Percentiles rank a stretch among this genome's conserved stretches.
phyloP scores from a whole-genome alignment of 495 filamentous ascomycete genomes.

The Penicillium nucicola region DNA sequence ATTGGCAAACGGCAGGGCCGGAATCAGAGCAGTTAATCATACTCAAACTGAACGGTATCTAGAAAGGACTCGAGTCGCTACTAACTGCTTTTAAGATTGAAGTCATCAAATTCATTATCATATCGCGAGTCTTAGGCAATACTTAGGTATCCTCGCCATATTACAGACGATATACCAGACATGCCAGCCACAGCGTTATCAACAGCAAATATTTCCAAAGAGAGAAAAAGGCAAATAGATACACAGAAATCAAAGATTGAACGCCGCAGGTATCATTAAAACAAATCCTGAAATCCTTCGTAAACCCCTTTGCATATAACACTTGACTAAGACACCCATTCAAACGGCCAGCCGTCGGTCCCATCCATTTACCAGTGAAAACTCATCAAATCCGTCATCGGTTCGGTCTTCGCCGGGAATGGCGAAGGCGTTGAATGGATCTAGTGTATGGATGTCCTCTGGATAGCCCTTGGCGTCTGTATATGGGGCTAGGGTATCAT shows the following conservation, averaged over 20 bases:
- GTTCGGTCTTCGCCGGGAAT: constrained; percentile 33
- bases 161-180: neutral
- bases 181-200: neutral
- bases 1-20: too few relatives aligned
- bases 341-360: constrained; percentile 40
- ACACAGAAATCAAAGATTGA: neutral
- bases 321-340: constrained; percentile 2
- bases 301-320: neutral
- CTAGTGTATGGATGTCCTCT: constrained; percentile 30
- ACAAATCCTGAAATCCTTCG: neutral
- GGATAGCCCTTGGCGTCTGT: constrained; percentile 21
- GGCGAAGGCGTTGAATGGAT: constrained; percentile 48
- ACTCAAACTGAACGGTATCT: too few relatives aligned
- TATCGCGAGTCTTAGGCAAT: neutral
- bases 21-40: too few relatives aligned
- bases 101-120: neutral
- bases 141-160: neutral
- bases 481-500: constrained; percentile 30
- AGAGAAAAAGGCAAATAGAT: neutral
- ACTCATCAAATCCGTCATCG: constrained; percentile 30
- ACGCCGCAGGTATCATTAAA: constrained; percentile 12
- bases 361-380: constrained; percentile 32
- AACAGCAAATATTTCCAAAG: neutral
- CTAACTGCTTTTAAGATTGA: too few relatives aligned
- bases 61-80: too few relatives aligned